These are phyloP conservation scores for Linderniella brevidens DNA, from an alignment of 257 asterid genomes.

Conservation along the genomic window DNA sequence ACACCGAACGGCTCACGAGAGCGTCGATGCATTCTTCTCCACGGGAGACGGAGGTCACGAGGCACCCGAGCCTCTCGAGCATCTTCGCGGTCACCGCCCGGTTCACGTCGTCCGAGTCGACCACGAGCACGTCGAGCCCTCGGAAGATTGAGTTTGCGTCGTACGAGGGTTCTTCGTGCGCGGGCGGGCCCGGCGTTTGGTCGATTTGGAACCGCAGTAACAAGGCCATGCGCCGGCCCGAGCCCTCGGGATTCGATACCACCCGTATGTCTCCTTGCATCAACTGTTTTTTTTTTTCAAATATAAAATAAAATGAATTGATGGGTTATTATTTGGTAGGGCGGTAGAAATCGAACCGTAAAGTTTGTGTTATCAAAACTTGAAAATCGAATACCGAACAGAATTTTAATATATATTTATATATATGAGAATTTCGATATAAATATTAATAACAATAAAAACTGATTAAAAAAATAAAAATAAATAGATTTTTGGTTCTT, in stretches of 20 bases:
- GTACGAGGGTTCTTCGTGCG: slow-evolving; percentile 25
- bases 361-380: too few species aligned
- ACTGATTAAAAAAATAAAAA: too few species aligned
- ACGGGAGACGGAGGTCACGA: slow-evolving; percentile 51
- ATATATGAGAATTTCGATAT: too few species aligned
- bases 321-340: too few species aligned
- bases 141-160: slow-evolving; percentile 12
- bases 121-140: slow-evolving; percentile 64
- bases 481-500: too few species aligned
- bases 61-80: slow-evolving; percentile 86
- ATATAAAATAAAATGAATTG: too few species aligned
- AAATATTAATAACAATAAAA: too few species aligned
- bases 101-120: slow-evolving; percentile 56
- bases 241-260: slow-evolving; percentile 42
- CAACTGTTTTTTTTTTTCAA: slow-evolving; percentile 20
- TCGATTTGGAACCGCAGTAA: slow-evolving; percentile 52
- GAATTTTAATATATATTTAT: too few species aligned
- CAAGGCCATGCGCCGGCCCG: slow-evolving; percentile 65
- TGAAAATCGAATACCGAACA: too few species aligned
- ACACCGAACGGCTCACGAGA: slow-evolving; percentile 23
- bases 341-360: too few species aligned
- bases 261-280: slow-evolving; percentile 96
- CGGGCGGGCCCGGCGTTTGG: too few species aligned
- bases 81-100: slow-evolving; percentile 60
- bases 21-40: slow-evolving; percentile 69